phyloP scores from a whole-genome alignment of 495 filamentous ascomycete species.

The Podospora comata region DNA sequence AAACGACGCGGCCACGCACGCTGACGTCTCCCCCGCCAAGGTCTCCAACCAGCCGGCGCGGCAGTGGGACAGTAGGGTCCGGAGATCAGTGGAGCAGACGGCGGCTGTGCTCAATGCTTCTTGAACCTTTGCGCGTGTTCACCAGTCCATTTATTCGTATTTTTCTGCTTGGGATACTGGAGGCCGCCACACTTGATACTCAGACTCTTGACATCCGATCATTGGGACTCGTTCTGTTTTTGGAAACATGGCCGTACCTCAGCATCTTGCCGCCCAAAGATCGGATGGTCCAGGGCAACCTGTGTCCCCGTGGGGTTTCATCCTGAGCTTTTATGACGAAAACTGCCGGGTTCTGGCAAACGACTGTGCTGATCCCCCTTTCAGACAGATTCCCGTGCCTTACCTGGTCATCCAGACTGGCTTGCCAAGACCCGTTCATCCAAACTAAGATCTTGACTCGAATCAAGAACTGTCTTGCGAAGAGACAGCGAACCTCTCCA shows the following conservation, averaged over 20 bases:
- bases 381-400: background rate
- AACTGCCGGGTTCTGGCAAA: slow-evolving; percentile 2
- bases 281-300: background rate
- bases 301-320: slow-evolving; percentile 4
- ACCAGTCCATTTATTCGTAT: background rate
- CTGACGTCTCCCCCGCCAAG: slow-evolving; percentile 18
- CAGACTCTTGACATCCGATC: too few relatives aligned
- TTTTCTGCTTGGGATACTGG: background rate
- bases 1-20: slow-evolving; percentile 11
- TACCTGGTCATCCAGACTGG: background rate
- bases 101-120: slow-evolving; percentile 11
- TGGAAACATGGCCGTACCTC: slow-evolving; percentile 12
- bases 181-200: background rate
- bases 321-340: slow-evolving; percentile 10
- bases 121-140: background rate
- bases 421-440: background rate
- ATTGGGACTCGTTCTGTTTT: slow-evolving; percentile 4
- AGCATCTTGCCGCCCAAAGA: background rate
- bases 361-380: background rate
- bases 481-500: too few relatives aligned
- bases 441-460: background rate
- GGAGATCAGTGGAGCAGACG: slow-evolving; percentile 22
- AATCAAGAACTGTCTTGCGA: background rate
- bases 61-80: background rate
- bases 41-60: background rate